Conservation (phyloP, 78 protist genomes). For the Fonticula alba region DNA sequence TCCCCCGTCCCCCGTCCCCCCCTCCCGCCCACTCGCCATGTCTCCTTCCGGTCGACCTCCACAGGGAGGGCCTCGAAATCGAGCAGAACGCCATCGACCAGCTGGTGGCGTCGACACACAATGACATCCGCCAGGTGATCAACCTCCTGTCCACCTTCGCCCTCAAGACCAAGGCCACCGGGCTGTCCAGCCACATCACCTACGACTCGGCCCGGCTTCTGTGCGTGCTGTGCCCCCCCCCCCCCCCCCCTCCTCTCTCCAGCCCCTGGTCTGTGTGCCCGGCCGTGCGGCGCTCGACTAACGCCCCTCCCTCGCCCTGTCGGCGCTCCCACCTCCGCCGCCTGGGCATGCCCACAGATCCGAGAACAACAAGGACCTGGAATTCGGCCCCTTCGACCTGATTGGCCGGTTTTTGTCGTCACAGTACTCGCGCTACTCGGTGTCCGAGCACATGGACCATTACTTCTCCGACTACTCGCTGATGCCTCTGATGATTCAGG, state of each 20-base stretch:
- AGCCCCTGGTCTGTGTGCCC: no score
- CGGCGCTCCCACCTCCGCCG: not conserved
- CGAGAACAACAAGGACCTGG: slow-evolving; percentile 31
- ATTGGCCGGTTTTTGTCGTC: not conserved
- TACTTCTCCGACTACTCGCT: slow-evolving; percentile 24
- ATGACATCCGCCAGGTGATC: slow-evolving; percentile 13
- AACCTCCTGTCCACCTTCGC: not conserved
- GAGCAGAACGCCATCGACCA: not conserved
- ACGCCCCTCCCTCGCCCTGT: no score
- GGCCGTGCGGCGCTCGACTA: no score
- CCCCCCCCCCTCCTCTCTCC: no score
- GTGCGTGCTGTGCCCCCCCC: no score
- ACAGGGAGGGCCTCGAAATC: not conserved
- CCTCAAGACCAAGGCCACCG: not conserved
- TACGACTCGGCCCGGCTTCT: not conserved
- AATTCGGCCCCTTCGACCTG: slow-evolving; percentile 15
- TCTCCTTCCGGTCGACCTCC: no score
- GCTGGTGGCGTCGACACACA: not conserved
- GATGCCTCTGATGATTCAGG: slow-evolving; percentile 39
- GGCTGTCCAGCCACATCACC: no score
- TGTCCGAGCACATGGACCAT: slow-evolving; percentile 7
- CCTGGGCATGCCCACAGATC: no score
- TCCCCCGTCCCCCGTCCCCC: not conserved
- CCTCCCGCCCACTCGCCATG: no score
- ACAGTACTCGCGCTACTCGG: not conserved